phyloP scores from a whole-genome alignment of 2,329 filamentous ascomycete species.

The Talaromyces amestolkiae region DNA sequence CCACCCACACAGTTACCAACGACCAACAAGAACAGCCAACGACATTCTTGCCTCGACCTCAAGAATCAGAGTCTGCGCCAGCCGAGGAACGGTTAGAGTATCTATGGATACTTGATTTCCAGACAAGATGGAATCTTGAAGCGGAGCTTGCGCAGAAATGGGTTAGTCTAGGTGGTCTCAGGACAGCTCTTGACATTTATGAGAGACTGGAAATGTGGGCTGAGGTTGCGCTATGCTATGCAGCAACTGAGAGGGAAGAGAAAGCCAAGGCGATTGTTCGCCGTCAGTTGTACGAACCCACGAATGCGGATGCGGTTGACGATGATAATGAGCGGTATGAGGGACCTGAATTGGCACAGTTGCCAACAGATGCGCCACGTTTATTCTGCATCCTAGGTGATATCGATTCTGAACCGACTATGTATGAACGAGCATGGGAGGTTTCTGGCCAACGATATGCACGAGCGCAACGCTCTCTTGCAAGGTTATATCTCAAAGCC shows the following conservation, averaged over 20 bases:
- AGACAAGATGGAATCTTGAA: slow-evolving; percentile 90
- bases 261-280: slow-evolving; percentile 76
- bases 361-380: slow-evolving; percentile 78
- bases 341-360: slow-evolving; percentile 67
- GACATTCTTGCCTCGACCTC: slow-evolving; percentile 76
- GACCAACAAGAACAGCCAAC: slow-evolving; percentile 55
- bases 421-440: slow-evolving; percentile 86
- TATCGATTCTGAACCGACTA: slow-evolving; percentile 67
- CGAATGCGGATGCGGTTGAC: slow-evolving; percentile 32
- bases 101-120: slow-evolving; percentile 77
- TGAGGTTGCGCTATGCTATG: slow-evolving; percentile 87
- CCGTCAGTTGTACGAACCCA: slow-evolving; percentile 70
- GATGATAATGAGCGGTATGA: slow-evolving; percentile 58
- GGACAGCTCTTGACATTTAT: slow-evolving; percentile 93
- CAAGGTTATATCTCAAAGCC: slow-evolving; percentile 68
- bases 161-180: slow-evolving; percentile 80
- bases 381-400: slow-evolving; percentile 94
- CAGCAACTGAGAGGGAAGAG: slow-evolving; percentile 73
- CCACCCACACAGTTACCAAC: slow-evolving; percentile 30
- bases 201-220: slow-evolving; percentile 91
- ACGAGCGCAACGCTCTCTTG: slow-evolving; percentile 82
- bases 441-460: slow-evolving; percentile 78
- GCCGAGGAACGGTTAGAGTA: slow-evolving; percentile 75
- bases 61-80: slow-evolving; percentile 70
- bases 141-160: slow-evolving; percentile 90